Evolutionary conservation across 371 early-diverging fungal species (phyloP).

Genomic region (Chytridiales sp.): DNA sequence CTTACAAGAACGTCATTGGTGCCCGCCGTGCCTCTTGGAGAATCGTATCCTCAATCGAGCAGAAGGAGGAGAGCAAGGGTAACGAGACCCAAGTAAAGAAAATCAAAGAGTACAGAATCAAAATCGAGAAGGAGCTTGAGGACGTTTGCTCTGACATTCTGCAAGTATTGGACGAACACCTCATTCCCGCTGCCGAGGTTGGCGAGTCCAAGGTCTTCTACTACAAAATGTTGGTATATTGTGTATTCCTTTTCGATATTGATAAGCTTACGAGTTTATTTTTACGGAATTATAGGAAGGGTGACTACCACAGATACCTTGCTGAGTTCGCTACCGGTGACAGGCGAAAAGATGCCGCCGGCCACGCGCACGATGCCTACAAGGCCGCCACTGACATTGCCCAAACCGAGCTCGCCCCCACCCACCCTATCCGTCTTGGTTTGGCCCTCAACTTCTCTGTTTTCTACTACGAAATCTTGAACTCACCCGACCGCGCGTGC

Average conservation of each 20-base stretch:
- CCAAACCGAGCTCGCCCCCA: conserved; percentile 89
- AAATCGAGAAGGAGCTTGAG: conserved; percentile 92
- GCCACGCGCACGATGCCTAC: conserved; percentile 93
- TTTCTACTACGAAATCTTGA: conserved; percentile 99
- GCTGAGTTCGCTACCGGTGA: conserved; percentile 95
- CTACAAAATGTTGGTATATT: conserved; percentile 87
- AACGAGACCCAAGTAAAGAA: conserved; percentile 79
- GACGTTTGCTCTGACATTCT: conserved; percentile 97
- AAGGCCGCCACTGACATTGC: conserved; percentile 95
- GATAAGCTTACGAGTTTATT: conserved; percentile 1
- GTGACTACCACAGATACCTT: conserved; percentile 99
- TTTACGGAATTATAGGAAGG: conserved; percentile 70
- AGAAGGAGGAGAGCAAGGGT: conserved; percentile 96
- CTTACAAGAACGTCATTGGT: conserved; percentile 99
- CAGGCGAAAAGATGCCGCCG: conserved; percentile 83
- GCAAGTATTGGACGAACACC: conserved; percentile 82
- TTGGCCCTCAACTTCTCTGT: conserved; percentile 99
- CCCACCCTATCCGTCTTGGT: conserved; percentile 99
- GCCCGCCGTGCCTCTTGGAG: conserved; percentile 99
- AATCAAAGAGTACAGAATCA: conserved; percentile 88
- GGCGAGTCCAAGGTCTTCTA: conserved; percentile 98
- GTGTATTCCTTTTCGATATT: neutral
- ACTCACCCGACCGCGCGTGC: conserved; percentile 98
- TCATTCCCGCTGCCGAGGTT: conserved; percentile 82
- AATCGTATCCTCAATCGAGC: conserved; percentile 97